A percentile compares a stretch with the other conserved stretches of the same genome.
phyloP scores from a whole-genome alignment of 2,329 filamentous ascomycete species.

The Seiridium unicorne region DNA sequence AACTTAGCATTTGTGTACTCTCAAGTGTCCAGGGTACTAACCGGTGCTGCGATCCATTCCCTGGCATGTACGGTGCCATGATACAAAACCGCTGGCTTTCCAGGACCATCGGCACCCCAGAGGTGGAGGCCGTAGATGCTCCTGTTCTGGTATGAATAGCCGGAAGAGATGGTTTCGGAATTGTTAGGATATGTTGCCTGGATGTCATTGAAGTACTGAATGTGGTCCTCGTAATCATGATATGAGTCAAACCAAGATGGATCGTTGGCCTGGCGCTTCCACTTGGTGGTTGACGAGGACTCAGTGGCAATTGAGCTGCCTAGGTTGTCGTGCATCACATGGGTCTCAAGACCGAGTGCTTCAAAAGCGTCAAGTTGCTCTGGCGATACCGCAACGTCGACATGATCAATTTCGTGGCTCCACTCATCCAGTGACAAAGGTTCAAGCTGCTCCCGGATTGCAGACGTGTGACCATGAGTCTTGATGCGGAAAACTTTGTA shows the following conservation, averaged over 20 bases:
- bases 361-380: constrained; percentile 22
- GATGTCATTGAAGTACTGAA: constrained; percentile 46
- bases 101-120: constrained; percentile 42
- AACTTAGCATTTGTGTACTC: too few relatives aligned
- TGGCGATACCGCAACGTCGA: constrained; percentile 33
- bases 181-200: constrained; percentile 39
- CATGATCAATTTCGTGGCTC: constrained; percentile 12
- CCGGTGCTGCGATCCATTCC: constrained; percentile 54
- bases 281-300: constrained; percentile 13
- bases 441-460: background rate
- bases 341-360: constrained; percentile 21
- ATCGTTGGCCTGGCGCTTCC: constrained; percentile 1
- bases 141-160: constrained; percentile 43
- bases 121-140: constrained; percentile 60
- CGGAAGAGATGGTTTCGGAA: constrained; percentile 45
- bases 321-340: constrained; percentile 24
- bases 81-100: constrained; percentile 48
- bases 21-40: constrained; percentile 44
- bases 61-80: constrained; percentile 51
- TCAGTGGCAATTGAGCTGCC: constrained; percentile 26
- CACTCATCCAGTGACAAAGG: background rate
- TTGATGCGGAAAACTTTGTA: constrained; percentile 30
- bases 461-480: constrained; percentile 9
- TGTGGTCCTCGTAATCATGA: constrained; percentile 51
- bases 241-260: constrained; percentile 52